Evolutionary conservation across 768 basidiomycete species (phyloP).

Genomic region (Russula compacta): DNA sequence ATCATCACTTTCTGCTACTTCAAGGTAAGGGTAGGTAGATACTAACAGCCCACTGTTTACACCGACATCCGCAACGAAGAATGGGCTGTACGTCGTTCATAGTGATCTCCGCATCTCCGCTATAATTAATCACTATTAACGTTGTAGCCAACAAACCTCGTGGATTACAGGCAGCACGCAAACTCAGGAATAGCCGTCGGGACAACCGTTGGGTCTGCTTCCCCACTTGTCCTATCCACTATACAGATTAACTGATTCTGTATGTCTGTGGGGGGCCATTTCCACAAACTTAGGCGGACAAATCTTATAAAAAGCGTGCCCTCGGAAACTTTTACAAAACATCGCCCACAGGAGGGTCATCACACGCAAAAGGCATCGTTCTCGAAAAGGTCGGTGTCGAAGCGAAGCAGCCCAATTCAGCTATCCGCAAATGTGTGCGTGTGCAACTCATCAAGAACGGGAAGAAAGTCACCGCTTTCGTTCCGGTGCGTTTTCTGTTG

Average conservation of each 20-base stretch:
- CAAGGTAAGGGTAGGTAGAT: too few species aligned
- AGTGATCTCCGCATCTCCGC: neutral
- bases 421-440: slow-evolving; percentile 99
- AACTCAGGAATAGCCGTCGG: slow-evolving; percentile 88
- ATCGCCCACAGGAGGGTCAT: slow-evolving; percentile 97
- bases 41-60: slow-evolving; percentile 25
- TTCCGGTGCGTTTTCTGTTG: slow-evolving; percentile 57
- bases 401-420: slow-evolving; percentile 99
- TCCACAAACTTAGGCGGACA: slow-evolving; percentile 68
- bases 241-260: neutral
- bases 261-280: neutral
- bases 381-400: slow-evolving; percentile 99
- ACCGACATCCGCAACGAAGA: slow-evolving; percentile 45
- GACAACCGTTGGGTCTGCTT: slow-evolving; percentile 90
- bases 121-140: neutral
- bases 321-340: slow-evolving; percentile 99
- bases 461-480: slow-evolving; percentile 99
- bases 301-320: slow-evolving; percentile 98
- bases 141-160: slow-evolving; percentile 91
- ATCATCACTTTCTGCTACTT: neutral
- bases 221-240: neutral
- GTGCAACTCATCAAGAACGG: slow-evolving; percentile 99
- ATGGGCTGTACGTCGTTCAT: slow-evolving; percentile 70
- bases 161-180: slow-evolving; percentile 97
- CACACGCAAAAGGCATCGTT: slow-evolving; percentile 99